Base-by-base conservation (phyloP, 805 yeast genomes). In the Teunomyces atbi region DNA sequence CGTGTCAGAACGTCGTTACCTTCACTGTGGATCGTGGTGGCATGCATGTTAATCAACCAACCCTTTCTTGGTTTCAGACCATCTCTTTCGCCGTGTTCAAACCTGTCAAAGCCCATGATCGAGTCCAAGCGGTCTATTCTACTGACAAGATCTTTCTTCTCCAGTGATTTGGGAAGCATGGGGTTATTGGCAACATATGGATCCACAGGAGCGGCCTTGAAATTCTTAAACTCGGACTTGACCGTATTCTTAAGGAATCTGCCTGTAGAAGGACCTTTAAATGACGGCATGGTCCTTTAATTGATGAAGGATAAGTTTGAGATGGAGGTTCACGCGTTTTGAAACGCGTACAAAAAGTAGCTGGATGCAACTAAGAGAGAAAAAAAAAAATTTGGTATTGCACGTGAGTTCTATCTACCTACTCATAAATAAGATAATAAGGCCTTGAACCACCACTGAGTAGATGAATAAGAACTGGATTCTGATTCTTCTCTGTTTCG, bases 31-130 rank as follows among this genome's bases (percentile, higher is more conserved):
- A 86, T 63, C 1, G 86, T 73, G 1, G 96, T 88, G 2, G 96
- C 81, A 68, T 92, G 99, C 94, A 94, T 89, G 60, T 94, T 95
- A 35, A 86, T 79, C 45, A 94, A 71, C 99, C 99, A 94, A 37
- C 99, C 99, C 13, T 79, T 78, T 46, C 78, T 76, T 2, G 77
- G 73, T 50, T 62, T 66, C 33, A 56, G 49, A 5, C 75, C 76
- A 45, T 71, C 76, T 40, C 75, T 63, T 29, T 95, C 80, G 26
- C 96, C 89, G 51, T 83, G 67, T 42, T 84, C 88, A 51, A 75
- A 82, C 42, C 94, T 73, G 37, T 84, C 88, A 61, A 94, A 94
- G 10, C 98, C 99, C 94, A 95, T 89, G 47, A 79, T 65, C 1
- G 83, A 62, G 59, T 92, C 99, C 7, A 91, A 70, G 23, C 76